Conservation (phyloP, 768 basidiomycete species). For the Boletus barrowsii region DNA sequence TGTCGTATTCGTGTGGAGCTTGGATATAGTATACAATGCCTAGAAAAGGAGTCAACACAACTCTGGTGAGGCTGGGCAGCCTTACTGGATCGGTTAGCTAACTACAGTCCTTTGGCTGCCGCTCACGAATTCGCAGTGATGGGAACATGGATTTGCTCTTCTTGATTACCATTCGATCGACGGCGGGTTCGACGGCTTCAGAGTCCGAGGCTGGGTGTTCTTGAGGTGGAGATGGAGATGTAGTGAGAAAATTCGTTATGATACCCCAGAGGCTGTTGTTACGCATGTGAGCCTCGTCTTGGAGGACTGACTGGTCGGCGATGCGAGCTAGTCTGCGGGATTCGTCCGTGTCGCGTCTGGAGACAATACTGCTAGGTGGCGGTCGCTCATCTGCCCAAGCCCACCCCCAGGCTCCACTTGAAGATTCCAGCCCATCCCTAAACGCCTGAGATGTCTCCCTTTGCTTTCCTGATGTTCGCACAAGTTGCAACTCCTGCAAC, state of each 20-base stretch:
- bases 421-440: constrained; percentile 35
- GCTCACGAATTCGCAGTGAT: constrained; percentile 19
- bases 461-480: constrained; percentile 21
- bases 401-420: constrained; percentile 68
- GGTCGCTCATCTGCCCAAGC: constrained; percentile 86
- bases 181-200: constrained; percentile 4
- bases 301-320: constrained; percentile 64
- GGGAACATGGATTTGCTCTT: constrained; percentile 30
- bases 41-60: neutral
- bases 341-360: constrained; percentile 83
- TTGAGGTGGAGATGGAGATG: constrained; percentile 48
- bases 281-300: constrained; percentile 55
- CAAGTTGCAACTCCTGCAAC: constrained; percentile 32
- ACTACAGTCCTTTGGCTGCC: neutral
- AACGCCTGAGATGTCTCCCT: constrained; percentile 19
- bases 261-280: constrained; percentile 73
- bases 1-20: neutral
- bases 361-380: constrained; percentile 88
- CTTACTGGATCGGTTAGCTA: constrained; percentile 1
- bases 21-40: constrained; percentile 1
- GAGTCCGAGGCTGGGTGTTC: constrained; percentile 26
- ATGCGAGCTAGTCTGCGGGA: constrained; percentile 68
- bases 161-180: neutral
- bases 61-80: neutral
- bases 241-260: constrained; percentile 61